phyloP scores from a whole-genome alignment of 1,139 yeast genomes.

The Kodamaea anthophila region DNA sequence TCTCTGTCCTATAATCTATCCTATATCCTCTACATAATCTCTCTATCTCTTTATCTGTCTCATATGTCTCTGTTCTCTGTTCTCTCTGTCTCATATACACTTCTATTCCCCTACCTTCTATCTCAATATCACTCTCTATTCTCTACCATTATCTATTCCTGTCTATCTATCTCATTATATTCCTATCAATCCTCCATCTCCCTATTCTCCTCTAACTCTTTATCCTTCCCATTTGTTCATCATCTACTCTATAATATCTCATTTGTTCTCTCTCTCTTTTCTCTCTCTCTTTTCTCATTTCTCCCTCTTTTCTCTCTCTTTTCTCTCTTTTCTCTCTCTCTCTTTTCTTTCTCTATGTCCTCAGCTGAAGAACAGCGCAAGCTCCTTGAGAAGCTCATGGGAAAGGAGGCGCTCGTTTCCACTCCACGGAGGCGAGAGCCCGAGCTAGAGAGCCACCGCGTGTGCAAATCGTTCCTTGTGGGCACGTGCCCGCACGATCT shows the following conservation, averaged over 20 bases:
- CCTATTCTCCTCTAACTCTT: not conserved
- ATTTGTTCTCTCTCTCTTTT: not conserved
- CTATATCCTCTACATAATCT: too few species aligned
- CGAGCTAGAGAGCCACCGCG: slow-evolving; percentile 56
- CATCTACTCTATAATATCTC: not conserved
- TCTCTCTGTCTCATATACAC: too few species aligned
- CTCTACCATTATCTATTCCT: not conserved
- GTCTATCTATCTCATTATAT: not conserved
- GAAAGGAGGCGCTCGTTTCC: slow-evolving; percentile 47
- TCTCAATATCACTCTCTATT: not conserved
- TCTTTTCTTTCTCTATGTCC: slow-evolving; percentile 3
- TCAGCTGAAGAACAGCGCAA: slow-evolving; percentile 72
- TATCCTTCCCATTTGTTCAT: too few species aligned
- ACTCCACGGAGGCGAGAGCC: slow-evolving; percentile 36
- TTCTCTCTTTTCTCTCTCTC: not conserved
- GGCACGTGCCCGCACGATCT: slow-evolving; percentile 89
- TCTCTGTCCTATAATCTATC: too few species aligned
- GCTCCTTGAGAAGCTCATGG: slow-evolving; percentile 79
- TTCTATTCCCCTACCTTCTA: too few species aligned
- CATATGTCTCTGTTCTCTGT: too few species aligned
- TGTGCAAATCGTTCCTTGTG: slow-evolving; percentile 76
- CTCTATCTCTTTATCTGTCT: too few species aligned
- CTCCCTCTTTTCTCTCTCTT: not conserved
- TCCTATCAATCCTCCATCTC: not conserved
- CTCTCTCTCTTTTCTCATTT: not conserved